These are phyloP conservation scores for Castanea crenata DNA, from an alignment of 306 rosid species.

Conservation along the genomic window DNA sequence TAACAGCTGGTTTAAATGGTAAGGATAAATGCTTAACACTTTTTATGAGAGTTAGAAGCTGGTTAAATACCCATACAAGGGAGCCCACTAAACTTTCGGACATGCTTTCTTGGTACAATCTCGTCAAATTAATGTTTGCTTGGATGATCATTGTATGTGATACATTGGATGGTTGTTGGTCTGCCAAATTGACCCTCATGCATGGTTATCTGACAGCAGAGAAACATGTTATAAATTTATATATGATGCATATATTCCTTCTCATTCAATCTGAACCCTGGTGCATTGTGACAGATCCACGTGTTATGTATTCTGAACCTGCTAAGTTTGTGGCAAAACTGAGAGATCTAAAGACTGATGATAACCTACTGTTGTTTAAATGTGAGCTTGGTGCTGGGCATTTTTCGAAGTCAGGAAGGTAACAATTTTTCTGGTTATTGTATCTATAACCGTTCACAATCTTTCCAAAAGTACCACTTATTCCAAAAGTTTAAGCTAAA, in stretches of 20 bases:
- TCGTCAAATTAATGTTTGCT: background rate
- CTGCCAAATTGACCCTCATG: conserved; percentile 7
- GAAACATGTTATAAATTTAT: conserved; percentile 3
- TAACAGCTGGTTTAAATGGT: conserved; percentile 96
- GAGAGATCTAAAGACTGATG: conserved; percentile 77
- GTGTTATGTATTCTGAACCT: conserved; percentile 89
- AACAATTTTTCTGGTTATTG: conserved; percentile 18
- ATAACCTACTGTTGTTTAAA: conserved; percentile 68
- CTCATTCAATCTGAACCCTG: conserved; percentile 15
- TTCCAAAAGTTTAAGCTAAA: too few relatives aligned
- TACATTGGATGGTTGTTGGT: conserved; percentile 21
- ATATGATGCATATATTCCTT: background rate
- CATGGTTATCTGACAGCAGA: background rate
- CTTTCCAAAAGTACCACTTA: too few relatives aligned
- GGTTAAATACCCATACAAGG: background rate
- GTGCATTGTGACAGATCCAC: conserved; percentile 64
- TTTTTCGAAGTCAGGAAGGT: conserved; percentile 94
- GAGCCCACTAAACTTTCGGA: background rate
- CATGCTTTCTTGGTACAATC: background rate
- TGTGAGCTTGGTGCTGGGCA: conserved; percentile 97
- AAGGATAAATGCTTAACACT: conserved; percentile 14
- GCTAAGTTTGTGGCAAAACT: conserved; percentile 89
- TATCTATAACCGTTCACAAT: background rate
- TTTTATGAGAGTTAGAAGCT: background rate
- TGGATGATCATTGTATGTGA: background rate